Evolutionary conservation across 306 rosid genomes (phyloP).

Genomic region (Mimosa bimucronata): DNA sequence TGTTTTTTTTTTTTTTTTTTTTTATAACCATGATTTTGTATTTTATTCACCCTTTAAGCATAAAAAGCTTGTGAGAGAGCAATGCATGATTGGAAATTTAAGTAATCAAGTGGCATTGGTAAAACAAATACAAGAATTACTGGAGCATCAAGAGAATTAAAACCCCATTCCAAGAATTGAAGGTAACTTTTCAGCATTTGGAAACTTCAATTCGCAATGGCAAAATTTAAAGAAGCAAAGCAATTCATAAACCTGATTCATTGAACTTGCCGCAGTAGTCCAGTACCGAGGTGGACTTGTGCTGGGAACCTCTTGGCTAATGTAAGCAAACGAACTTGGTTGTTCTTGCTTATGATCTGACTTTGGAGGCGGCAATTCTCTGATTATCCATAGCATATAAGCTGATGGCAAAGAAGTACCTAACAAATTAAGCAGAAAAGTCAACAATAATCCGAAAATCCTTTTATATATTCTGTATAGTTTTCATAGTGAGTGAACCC

Average conservation of each 20-base stretch:
- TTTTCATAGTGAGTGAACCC: neutral
- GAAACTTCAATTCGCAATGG: conserved; percentile 10
- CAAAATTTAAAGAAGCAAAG: neutral
- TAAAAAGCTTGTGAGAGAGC: neutral
- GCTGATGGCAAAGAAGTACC: conserved; percentile 76
- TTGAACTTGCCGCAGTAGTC: conserved; percentile 52
- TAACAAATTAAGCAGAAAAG: conserved; percentile 30
- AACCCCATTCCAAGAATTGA: neutral
- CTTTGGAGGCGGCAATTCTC: conserved; percentile 67
- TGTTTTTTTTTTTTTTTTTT: neutral
- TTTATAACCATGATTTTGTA: neutral
- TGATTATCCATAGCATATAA: conserved; percentile 65
- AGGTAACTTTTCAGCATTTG: neutral
- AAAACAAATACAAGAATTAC: neutral
- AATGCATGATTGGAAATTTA: neutral
- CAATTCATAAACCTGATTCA: conserved; percentile 53
- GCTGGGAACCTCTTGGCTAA: conserved; percentile 44
- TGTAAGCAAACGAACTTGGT: conserved; percentile 52
- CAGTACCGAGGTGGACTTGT: conserved; percentile 43
- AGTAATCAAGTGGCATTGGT: conserved; percentile 1
- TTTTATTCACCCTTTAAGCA: neutral
- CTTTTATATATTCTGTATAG: neutral
- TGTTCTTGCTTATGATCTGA: conserved; percentile 44
- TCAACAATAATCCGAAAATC: conserved; percentile 1
- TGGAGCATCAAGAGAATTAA: neutral